Percentiles rank a stretch among this genome's conserved stretches.
These are phyloP conservation scores for Candida montana DNA, from an alignment of 805 yeast genomes.

Conservation along the genomic window DNA sequence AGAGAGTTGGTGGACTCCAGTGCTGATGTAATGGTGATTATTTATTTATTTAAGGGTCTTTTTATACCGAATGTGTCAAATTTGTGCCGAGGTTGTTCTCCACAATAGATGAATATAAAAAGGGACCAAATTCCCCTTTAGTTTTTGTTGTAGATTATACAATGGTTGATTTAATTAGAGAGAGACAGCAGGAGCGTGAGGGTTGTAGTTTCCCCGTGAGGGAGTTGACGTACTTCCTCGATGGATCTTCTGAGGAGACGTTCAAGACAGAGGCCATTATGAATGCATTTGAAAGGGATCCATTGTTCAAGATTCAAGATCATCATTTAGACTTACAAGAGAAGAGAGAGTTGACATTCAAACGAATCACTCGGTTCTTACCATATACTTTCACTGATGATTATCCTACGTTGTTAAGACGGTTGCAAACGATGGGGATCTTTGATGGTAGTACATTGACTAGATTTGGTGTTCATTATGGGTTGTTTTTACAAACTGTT, in stretches of 20 bases:
- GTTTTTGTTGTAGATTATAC: no score
- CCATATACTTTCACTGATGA: conserved; percentile 45
- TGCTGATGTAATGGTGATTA: background rate
- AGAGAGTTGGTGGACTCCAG: conserved; percentile 7
- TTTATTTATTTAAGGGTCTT: background rate
- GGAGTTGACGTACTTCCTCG: conserved; percentile 48
- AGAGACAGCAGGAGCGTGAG: conserved; percentile 36
- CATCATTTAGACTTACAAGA: conserved; percentile 49
- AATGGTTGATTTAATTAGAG: conserved; percentile 12
- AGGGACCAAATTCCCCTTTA: no score
- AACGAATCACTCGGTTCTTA: conserved; percentile 41
- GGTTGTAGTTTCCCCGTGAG: conserved; percentile 36
- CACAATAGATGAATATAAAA: background rate
- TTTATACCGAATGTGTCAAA: background rate
- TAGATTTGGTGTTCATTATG: conserved; percentile 81
- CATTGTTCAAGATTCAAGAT: conserved; percentile 46
- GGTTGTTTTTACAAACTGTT: conserved; percentile 73
- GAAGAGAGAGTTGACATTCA: conserved; percentile 54
- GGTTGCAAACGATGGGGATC: conserved; percentile 52
- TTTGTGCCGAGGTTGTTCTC: no score
- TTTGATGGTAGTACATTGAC: conserved; percentile 78
- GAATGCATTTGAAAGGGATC: conserved; percentile 62
- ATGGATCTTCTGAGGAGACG: conserved; percentile 41
- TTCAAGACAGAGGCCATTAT: conserved; percentile 39
- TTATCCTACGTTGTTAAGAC: conserved; percentile 40